These are phyloP conservation scores for Crithidia acanthocephali DNA, from an alignment of 208 protist genomes.

Conservation along the genomic window DNA sequence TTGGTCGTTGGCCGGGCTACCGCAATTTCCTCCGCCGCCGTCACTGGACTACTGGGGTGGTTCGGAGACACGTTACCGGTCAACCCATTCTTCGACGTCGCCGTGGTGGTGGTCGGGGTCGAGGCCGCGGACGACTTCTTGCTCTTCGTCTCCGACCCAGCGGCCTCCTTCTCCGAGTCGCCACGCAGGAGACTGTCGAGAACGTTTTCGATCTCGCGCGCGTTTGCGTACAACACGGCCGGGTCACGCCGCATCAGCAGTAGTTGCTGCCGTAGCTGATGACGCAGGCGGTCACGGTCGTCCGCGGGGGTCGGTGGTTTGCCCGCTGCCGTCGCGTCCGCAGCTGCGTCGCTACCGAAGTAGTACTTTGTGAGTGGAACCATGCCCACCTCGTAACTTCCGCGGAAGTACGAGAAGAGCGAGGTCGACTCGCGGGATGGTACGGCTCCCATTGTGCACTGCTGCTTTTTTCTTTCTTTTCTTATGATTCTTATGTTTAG, in stretches of 20 bases:
- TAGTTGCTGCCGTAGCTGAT: conserved; percentile 69
- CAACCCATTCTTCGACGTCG: not conserved
- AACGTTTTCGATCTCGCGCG: conserved; percentile 47
- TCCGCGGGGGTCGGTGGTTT: not conserved
- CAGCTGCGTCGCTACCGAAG: conserved; percentile 47
- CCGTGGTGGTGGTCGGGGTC: not conserved
- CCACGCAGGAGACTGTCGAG: conserved; percentile 21
- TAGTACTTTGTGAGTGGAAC: conserved; percentile 80
- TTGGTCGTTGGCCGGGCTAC: not conserved
- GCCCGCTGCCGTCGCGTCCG: not conserved
- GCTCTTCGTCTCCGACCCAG: conserved; percentile 1
- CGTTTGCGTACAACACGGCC: conserved; percentile 69
- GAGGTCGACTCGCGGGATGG: conserved; percentile 67
- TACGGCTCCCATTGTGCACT: conserved; percentile 58
- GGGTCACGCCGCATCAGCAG: conserved; percentile 72
- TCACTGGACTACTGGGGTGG: not conserved
- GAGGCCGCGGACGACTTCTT: not conserved
- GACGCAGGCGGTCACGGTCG: conserved; percentile 18
- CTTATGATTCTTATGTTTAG: too few species aligned
- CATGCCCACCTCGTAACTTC: conserved; percentile 86
- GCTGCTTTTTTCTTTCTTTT: not conserved
- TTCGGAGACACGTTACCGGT: not conserved
- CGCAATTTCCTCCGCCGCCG: not conserved
- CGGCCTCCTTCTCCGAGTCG: conserved; percentile 3
- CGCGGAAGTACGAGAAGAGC: conserved; percentile 88